Evolutionary conservation across 129 eudicot species (phyloP), one percentile per base, ranked within the genome.

Genomic region (Artemisia annua): DNA sequence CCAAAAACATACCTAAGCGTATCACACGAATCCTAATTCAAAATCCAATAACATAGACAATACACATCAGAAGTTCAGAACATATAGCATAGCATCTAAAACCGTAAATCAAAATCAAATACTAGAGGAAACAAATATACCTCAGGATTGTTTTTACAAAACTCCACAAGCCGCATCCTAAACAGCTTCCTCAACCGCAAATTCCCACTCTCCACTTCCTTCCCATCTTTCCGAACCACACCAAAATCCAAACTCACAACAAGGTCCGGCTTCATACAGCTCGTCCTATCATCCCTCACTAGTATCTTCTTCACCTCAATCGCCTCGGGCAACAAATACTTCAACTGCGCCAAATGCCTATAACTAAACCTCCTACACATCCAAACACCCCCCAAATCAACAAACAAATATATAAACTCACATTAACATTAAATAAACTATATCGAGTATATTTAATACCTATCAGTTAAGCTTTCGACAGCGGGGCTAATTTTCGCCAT

Each of bases 241-340:
- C 70, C 63, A 20, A 72, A 58, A 64, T 83, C 75, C 68, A 90
- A 66, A 48, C 82, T 67, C 24, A 95, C 67, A 12, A 59, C 82
- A 53, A 95, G 88, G 81, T 90, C 99, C 7, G 90, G 96, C 72
- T 82, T 90, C 91, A 90, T 86, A 78, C 94, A 88, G 53, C 86
- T 35, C 0, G 96, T 95, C 5, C 67, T 77, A 62, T 95, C 99
- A 69, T 95, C 99, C 2, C 69, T 85, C 16, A 72, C 78, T 35
- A 85, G 85, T 62, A 88, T 67, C 71, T 84, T 95, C 85, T 83
- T 83, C 10, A 88, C 30, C 82, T 83, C 85, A 85, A 95, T 79
- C 3, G 87, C 99, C 61, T 90, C 96, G 0, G 96, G 91, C 68
- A 95, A 63, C n/a, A 95, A 72, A 79, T 77, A 84, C 78, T 88